phyloP scores from a whole-genome alignment of 805 yeast species.

The Wickerhamomyces rabaulensis region DNA sequence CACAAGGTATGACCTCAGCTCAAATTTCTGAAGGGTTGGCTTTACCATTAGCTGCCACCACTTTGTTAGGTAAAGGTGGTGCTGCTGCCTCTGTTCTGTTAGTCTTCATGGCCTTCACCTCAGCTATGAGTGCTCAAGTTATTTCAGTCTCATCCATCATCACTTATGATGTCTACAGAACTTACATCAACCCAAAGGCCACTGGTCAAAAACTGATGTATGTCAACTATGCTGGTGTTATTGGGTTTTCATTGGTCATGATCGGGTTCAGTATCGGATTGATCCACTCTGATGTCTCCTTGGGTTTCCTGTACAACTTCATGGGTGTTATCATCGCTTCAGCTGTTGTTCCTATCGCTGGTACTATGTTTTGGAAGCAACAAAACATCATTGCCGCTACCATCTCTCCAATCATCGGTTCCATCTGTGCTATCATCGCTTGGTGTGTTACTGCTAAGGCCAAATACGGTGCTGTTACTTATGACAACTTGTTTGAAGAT shows the following conservation, averaged over 20 bases:
- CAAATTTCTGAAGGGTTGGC: slow-evolving; percentile 82
- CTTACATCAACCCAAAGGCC: slow-evolving; percentile 75
- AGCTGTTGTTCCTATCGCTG: slow-evolving; percentile 73
- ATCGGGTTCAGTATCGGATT: slow-evolving; percentile 81
- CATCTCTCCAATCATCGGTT: slow-evolving; percentile 73
- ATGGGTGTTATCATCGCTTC: slow-evolving; percentile 89
- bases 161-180: slow-evolving; percentile 82
- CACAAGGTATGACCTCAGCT: slow-evolving; percentile 54
- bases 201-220: slow-evolving; percentile 64
- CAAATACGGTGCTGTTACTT: slow-evolving; percentile 37
- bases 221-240: slow-evolving; percentile 21
- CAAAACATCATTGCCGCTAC: slow-evolving; percentile 69
- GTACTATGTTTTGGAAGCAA: slow-evolving; percentile 57
- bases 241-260: slow-evolving; percentile 50
- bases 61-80: slow-evolving; percentile 82
- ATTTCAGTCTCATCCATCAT: slow-evolving; percentile 82
- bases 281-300: slow-evolving; percentile 72
- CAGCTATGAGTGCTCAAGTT: slow-evolving; percentile 88
- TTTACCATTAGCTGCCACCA: slow-evolving; percentile 63
- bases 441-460: slow-evolving; percentile 53
- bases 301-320: slow-evolving; percentile 83
- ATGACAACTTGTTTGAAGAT: slow-evolving; percentile 66
- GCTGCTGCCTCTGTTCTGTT: slow-evolving; percentile 76
- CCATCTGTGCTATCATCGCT: slow-evolving; percentile 64
- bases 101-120: slow-evolving; percentile 89